A percentile compares a stretch with the other conserved stretches of the same genome.
Evolutionary conservation across 1,139 yeast species (phyloP).

Genomic region (Yamadazyma atmosphaerica): DNA sequence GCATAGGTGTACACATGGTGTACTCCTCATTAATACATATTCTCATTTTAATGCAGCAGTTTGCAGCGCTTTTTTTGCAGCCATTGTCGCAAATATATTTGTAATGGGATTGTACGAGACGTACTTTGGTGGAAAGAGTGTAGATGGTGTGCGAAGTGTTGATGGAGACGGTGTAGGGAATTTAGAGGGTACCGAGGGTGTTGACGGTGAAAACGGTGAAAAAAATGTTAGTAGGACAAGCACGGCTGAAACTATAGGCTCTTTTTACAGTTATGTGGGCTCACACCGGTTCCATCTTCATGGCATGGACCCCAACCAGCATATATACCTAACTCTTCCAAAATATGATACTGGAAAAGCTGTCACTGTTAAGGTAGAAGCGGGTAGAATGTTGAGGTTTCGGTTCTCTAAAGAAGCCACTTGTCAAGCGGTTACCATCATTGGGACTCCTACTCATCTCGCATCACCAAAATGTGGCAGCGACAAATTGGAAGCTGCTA

Average conservation of each 20-base stretch:
- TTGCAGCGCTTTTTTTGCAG: too few species aligned
- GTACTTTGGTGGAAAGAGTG: not conserved
- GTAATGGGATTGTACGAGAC: not conserved
- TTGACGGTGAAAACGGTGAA: too few species aligned
- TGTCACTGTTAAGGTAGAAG: not conserved
- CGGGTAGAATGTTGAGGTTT: not conserved
- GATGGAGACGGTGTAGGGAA: too few species aligned
- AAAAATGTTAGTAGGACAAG: too few species aligned
- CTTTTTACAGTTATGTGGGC: not conserved
- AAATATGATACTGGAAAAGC: not conserved
- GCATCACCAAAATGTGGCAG: constrained; percentile 1
- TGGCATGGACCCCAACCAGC: not conserved
- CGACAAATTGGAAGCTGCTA: not conserved
- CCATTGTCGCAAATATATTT: not conserved
- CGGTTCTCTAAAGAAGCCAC: constrained; percentile 3
- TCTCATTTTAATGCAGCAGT: too few species aligned
- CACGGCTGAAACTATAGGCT: too few species aligned
- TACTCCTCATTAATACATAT: not conserved
- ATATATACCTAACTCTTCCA: not conserved
- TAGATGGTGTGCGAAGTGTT: not conserved
- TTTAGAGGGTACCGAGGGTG: too few species aligned
- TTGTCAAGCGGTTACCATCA: constrained; percentile 4
- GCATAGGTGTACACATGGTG: constrained; percentile 1
- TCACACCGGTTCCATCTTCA: not conserved
- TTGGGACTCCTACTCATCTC: constrained; percentile 6